Evolutionary conservation across 148 eudicot species (phyloP).

Genomic region (Dysphania ambrosioides): DNA sequence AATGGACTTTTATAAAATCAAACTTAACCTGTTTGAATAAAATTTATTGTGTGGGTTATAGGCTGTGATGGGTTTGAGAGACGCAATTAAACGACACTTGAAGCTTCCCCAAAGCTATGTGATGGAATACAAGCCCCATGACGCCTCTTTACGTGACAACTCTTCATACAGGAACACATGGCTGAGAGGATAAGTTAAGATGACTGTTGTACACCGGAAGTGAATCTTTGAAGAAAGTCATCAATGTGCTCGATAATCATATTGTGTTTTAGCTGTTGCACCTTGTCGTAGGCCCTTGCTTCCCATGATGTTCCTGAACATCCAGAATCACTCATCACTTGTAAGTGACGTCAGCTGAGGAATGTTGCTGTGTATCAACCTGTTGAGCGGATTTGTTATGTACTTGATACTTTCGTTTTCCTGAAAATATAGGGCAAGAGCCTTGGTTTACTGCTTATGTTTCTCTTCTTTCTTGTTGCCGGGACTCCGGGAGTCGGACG

Average conservation of each 20-base stretch:
- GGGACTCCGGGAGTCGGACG: no score
- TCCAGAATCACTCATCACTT: neutral
- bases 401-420: neutral
- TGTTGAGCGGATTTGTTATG: neutral
- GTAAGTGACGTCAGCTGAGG: slow-evolving; percentile 1
- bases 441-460: neutral
- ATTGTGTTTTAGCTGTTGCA: neutral
- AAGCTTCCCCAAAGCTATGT: slow-evolving; percentile 87
- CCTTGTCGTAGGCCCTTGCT: slow-evolving; percentile 1
- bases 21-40: neutral
- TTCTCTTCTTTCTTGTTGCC: neutral
- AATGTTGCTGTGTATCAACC: neutral
- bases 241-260: neutral
- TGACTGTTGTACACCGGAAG: neutral
- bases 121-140: slow-evolving; percentile 96
- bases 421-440: neutral
- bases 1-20: neutral
- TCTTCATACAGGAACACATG: slow-evolving; percentile 94
- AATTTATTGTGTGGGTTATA: slow-evolving; percentile 19
- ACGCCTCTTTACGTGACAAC: slow-evolving; percentile 90
- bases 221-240: slow-evolving; percentile 3
- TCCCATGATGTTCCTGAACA: neutral
- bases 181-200: slow-evolving; percentile 63
- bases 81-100: slow-evolving; percentile 79
- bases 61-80: slow-evolving; percentile 94